These are phyloP conservation scores for Boletus huronensis DNA, from an alignment of 768 basidiomycete genomes.

Conservation along the genomic window DNA sequence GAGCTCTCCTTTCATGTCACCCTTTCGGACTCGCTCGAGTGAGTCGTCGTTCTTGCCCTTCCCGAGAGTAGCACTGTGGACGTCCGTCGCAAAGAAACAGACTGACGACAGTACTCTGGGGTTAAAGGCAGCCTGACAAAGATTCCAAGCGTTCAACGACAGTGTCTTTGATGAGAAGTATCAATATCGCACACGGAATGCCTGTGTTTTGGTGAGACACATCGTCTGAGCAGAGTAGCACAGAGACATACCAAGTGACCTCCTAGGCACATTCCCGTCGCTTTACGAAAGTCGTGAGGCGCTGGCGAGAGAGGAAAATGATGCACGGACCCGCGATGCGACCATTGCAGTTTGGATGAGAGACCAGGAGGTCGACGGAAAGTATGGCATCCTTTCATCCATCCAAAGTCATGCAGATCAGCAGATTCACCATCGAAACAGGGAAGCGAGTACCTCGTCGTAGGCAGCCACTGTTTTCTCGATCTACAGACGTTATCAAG, in stretches of 20 bases:
- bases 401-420: constrained; percentile 1
- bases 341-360: constrained; percentile 83
- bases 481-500: constrained; percentile 46
- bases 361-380: constrained; percentile 68
- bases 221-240: neutral
- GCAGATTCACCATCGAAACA: neutral
- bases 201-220: constrained; percentile 30
- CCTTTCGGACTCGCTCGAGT: constrained; percentile 65
- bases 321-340: constrained; percentile 68
- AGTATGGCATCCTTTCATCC: constrained; percentile 67
- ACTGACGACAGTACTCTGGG: constrained; percentile 76
- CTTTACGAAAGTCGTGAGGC: constrained; percentile 32
- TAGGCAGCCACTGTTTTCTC: constrained; percentile 87
- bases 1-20: constrained; percentile 84
- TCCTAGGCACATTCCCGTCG: constrained; percentile 89
- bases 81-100: constrained; percentile 95
- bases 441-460: constrained; percentile 59
- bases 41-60: constrained; percentile 83
- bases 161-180: neutral
- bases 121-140: constrained; percentile 79
- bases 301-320: neutral
- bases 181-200: constrained; percentile 44
- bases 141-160: neutral
- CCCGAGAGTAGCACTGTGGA: constrained; percentile 85
- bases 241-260: constrained; percentile 68